Conservation (phyloP, 2,329 filamentous ascomycete genomes). For the Leptographium radiaticola region DNA sequence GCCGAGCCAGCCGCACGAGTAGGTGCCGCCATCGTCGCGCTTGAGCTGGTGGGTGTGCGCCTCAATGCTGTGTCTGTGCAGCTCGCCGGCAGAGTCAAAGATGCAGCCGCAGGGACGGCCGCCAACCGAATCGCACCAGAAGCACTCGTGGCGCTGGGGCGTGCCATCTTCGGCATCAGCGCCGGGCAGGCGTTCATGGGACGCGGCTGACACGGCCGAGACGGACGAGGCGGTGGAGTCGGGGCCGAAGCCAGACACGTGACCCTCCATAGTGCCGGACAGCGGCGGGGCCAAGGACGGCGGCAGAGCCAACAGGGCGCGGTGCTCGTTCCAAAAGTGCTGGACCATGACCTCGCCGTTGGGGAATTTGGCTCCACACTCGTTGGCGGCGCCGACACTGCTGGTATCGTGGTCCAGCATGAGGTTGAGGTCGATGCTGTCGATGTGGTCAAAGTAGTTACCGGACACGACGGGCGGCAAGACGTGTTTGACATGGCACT, state of each 20-base stretch:
- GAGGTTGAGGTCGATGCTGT: slow-evolving; percentile 6
- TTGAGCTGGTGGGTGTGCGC: slow-evolving; percentile 33
- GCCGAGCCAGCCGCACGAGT: slow-evolving; percentile 39
- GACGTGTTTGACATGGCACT: slow-evolving; percentile 11
- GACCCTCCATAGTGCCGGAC: background rate
- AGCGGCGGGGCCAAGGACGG: background rate
- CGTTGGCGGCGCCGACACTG: background rate
- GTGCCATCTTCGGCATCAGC: background rate
- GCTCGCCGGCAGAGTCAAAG: slow-evolving; percentile 31
- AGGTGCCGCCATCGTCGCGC: slow-evolving; percentile 32
- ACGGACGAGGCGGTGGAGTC: no score
- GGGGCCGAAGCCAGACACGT: slow-evolving; percentile 2
- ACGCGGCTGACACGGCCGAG: slow-evolving; percentile 2
- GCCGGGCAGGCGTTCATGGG: background rate
- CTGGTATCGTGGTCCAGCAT: background rate
- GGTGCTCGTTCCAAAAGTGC: slow-evolving; percentile 12
- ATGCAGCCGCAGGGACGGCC: slow-evolving; percentile 15
- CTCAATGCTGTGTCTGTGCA: slow-evolving; percentile 42
- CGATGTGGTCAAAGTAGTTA: slow-evolving; percentile 7
- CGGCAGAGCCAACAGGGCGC: background rate
- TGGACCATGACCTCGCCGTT: slow-evolving; percentile 12
- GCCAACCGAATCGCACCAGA: slow-evolving; percentile 17
- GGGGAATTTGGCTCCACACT: slow-evolving; percentile 12
- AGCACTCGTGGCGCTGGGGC: slow-evolving; percentile 11
- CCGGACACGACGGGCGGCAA: background rate